These are phyloP conservation scores for Saussurea involucrata DNA, from an alignment of 129 eudicot genomes.

Conservation along the genomic window DNA sequence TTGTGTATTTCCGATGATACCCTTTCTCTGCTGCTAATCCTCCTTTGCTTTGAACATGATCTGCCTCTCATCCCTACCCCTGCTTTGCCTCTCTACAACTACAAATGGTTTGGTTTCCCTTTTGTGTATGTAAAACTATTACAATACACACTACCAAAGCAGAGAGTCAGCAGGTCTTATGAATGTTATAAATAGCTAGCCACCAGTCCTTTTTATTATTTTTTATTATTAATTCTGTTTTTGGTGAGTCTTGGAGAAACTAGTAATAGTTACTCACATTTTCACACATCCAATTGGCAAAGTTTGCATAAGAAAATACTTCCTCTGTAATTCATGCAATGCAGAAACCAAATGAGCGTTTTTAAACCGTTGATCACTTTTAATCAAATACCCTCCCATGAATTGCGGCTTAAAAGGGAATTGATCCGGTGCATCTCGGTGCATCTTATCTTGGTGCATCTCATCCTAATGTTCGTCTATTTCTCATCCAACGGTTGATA, in stretches of 20 bases:
- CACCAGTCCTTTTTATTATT: conserved; percentile 28
- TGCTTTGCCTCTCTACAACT: background rate
- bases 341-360: background rate
- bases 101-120: conserved; percentile 18
- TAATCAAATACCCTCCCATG: too few species aligned
- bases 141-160: conserved; percentile 27
- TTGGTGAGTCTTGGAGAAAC: background rate
- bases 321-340: background rate
- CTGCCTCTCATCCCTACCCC: conserved; percentile 45
- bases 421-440: too few species aligned
- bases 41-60: conserved; percentile 41
- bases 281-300: too few species aligned
- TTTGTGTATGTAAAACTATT: conserved; percentile 35
- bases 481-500: too few species aligned
- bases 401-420: too few species aligned
- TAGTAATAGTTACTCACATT: background rate
- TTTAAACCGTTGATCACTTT: too few species aligned
- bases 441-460: too few species aligned
- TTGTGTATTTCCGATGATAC: conserved; percentile 30
- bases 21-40: conserved; percentile 7
- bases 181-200: conserved; percentile 73
- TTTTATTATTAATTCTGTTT: background rate
- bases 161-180: conserved; percentile 47
- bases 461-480: too few species aligned
- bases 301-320: background rate